Conservation (phyloP, 768 basidiomycete genomes). For the Mycena crocata region DNA sequence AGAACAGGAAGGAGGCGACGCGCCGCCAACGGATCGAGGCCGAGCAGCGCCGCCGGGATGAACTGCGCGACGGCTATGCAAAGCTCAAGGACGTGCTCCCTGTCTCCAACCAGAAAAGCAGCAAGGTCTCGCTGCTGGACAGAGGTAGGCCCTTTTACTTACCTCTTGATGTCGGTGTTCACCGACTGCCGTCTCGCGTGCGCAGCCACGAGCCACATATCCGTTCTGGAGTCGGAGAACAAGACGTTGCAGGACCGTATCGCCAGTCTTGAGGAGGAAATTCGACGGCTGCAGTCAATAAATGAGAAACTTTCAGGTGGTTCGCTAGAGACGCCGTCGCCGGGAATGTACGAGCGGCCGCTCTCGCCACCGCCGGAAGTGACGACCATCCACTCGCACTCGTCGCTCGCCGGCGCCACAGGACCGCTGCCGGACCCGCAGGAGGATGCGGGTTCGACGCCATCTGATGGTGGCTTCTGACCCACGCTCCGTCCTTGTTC, state of each 20-base stretch:
- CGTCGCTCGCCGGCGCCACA: constrained; percentile 29
- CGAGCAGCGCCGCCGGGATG: constrained; percentile 90
- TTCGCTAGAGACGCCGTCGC: constrained; percentile 66
- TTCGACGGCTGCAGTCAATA: constrained; percentile 74
- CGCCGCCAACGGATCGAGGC: constrained; percentile 88
- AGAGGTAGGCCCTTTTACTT: constrained; percentile 65
- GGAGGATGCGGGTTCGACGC: constrained; percentile 45
- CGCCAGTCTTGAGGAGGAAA: constrained; percentile 73
- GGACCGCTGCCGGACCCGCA: constrained; percentile 55
- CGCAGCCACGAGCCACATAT: constrained; percentile 84
- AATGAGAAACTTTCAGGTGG: constrained; percentile 88
- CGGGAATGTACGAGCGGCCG: constrained; percentile 62
- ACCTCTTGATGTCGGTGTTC: constrained; percentile 19
- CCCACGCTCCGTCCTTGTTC: constrained; percentile 22
- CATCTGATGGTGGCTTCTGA: constrained; percentile 63
- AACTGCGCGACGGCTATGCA: constrained; percentile 90
- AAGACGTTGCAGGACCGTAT: constrained; percentile 79
- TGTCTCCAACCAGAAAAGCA: constrained; percentile 89
- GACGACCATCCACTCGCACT: constrained; percentile 57
- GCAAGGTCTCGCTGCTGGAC: constrained; percentile 90
- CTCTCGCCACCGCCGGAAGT: constrained; percentile 75
- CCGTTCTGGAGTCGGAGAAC: constrained; percentile 77
- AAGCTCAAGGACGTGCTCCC: constrained; percentile 90
- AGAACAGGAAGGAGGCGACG: constrained; percentile 86
- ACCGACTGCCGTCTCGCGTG: constrained; percentile 13